A percentile compares a stretch with the other conserved stretches of the same genome.
Evolutionary conservation across 169 alveolate genomes (phyloP).

Genomic region (Theileria annulata): DNA sequence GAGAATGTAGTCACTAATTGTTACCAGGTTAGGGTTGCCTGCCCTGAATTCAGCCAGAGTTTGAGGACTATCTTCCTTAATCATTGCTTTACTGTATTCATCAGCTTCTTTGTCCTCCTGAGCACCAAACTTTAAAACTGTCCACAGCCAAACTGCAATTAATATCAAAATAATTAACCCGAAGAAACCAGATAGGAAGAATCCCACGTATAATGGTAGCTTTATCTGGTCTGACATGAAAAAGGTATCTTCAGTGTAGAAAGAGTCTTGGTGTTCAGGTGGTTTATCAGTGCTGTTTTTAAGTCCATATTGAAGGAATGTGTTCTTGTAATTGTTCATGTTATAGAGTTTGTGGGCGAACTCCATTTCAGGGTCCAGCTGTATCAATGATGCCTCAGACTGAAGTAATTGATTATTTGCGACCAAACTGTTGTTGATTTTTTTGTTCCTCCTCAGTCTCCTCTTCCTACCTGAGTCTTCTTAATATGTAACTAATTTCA

Average conservation of each 20-base stretch:
- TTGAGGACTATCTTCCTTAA: not conserved
- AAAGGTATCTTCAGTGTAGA: slow-evolving; percentile 23
- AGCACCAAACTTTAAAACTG: not conserved
- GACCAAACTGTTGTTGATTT: not conserved
- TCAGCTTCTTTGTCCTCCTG: not conserved
- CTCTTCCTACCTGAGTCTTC: not conserved
- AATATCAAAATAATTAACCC: slow-evolving; percentile 24
- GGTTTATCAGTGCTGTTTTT: not conserved
- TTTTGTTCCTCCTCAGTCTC: not conserved
- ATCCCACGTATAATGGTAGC: slow-evolving; percentile 47
- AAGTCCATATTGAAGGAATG: not conserved
- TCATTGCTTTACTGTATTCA: not conserved
- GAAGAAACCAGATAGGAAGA: slow-evolving; percentile 44
- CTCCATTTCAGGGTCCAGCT: not conserved
- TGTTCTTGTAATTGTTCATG: slow-evolving; percentile 2
- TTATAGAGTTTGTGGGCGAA: not conserved
- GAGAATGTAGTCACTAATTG: slow-evolving; percentile 35
- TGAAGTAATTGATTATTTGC: not conserved
- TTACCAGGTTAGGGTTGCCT: slow-evolving; percentile 32
- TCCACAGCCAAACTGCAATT: not conserved
- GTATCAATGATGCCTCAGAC: not conserved
- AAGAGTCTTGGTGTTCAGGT: not conserved
- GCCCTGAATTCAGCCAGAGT: slow-evolving; percentile 44
- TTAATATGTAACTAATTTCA: not conserved
- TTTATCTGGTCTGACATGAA: slow-evolving; percentile 47